Percentiles rank a stretch among this genome's conserved stretches.
Conservation (phyloP, 1,284 basidiomycete species). For the Pisolithus thermaeus region DNA sequence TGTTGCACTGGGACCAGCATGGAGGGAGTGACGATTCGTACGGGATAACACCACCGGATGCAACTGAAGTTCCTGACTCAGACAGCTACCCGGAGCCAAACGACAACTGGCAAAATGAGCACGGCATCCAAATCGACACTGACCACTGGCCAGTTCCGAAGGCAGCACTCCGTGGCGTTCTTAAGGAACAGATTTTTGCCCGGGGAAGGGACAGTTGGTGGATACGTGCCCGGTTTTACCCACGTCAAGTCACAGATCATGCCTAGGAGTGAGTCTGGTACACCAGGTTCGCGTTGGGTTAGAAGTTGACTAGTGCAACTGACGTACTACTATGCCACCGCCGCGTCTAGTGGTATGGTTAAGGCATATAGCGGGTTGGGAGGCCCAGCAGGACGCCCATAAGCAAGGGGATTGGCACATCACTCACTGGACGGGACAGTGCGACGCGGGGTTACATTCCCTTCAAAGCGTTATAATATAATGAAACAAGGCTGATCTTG, state of each 20-base stretch:
- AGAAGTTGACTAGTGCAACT: no score
- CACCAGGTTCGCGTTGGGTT: no score
- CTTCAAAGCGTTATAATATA: no score
- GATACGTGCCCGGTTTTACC: conserved; percentile 27
- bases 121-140: conserved; percentile 68
- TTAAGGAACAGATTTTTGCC: conserved; percentile 44
- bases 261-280: conserved; percentile 15
- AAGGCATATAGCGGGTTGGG: no score
- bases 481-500: neutral
- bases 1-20: conserved; percentile 58
- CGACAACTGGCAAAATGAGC: conserved; percentile 77
- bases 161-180: conserved; percentile 57
- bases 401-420: no score
- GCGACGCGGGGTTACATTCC: no score
- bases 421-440: no score
- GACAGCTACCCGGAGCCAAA: conserved; percentile 63
- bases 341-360: no score
- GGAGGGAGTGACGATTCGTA: conserved; percentile 77
- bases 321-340: no score
- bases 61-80: conserved; percentile 64
- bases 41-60: conserved; percentile 44
- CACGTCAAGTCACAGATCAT: conserved; percentile 20
- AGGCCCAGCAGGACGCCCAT: no score
- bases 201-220: conserved; percentile 27
- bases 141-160: conserved; percentile 67